Evolutionary conservation across 75 land plant genomes (phyloP), one percentile per base, ranked within the genome.

Genomic region (Sequoiadendron giganteum): DNA sequence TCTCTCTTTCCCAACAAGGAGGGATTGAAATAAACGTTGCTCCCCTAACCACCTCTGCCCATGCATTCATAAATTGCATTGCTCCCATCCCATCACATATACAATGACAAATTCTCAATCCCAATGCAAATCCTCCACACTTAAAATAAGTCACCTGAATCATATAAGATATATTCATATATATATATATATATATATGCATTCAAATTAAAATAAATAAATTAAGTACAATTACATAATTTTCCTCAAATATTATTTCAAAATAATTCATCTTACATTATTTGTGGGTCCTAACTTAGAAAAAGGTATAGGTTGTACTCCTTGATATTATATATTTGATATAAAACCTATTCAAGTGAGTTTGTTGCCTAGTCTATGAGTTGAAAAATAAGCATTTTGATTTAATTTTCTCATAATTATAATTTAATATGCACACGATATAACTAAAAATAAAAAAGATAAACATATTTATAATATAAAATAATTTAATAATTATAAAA

Each of bases 121-220:
- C 95, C 38, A 94, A 85, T 85, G 91, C 86, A 83, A 94, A 94
- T 42, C 94, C 93, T 13, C 95, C 95, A 47, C 93, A 91, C n/a
- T 85, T 87, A 88, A 94, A 94, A 54, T 45, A 56, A 5, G 95
- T 94, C 39, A 94, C 86, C 87, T 86, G 87, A 21, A 30, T 75
- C 77, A 36, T 34, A 42, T 14, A 34, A 84, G 2, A n/a, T 18
- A 7, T 25, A 0, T 6, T 65, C n/a, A 3, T 28, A 6, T 65
- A 65, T 65, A 65, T 65, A 6, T 8, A 65, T 65, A 4, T 65
- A 0, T 65, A 1, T 65, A 7, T 25, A 7, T 65, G 7, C 8
- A 65, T 65, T 25, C 28, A 28, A 65, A 65, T 58, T 0, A 18
- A 5, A 13, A 52, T 0, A 13, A 13, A 52, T 13, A 14, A 52